A percentile compares a stretch with the other conserved stretches of the same genome.
Evolutionary conservation across 2,329 filamentous ascomycete genomes (phyloP).

Genomic region (Epichloe sylvatica): DNA sequence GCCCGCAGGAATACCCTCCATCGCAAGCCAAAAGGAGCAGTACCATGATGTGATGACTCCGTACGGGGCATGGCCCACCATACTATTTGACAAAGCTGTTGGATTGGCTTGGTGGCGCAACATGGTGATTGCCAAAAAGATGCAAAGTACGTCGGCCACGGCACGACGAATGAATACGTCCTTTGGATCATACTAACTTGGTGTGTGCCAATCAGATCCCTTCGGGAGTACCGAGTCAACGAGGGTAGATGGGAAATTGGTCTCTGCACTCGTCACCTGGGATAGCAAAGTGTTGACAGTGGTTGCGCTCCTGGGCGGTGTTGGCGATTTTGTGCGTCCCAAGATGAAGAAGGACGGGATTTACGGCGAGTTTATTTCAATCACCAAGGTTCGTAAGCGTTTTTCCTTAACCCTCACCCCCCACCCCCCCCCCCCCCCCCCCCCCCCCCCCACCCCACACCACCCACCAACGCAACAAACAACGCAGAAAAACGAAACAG

Average conservation of each 20-base stretch:
- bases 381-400: conserved; percentile 12
- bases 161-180: not conserved
- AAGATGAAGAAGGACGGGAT: conserved; percentile 24
- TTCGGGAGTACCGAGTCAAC: conserved; percentile 27
- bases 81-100: conserved; percentile 23
- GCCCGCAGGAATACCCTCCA: conserved; percentile 25
- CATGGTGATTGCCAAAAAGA: conserved; percentile 27
- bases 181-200: not conserved
- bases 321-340: conserved; percentile 22
- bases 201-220: conserved; percentile 13
- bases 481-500: too few relatives aligned
- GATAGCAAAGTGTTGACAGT: conserved; percentile 30
- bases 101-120: conserved; percentile 30
- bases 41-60: conserved; percentile 28
- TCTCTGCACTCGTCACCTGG: conserved; percentile 28
- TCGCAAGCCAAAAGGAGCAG: conserved; percentile 25
- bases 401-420: too few relatives aligned
- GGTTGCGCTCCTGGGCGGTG: conserved; percentile 24
- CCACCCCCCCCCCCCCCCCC: too few relatives aligned
- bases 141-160: conserved; percentile 23
- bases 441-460: too few relatives aligned
- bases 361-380: conserved; percentile 22
- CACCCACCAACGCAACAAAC: too few relatives aligned
- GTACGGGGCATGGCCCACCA: conserved; percentile 24
- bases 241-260: conserved; percentile 23